phyloP scores from a whole-genome alignment of 148 eudicot genomes.

The Cornus controversa region DNA sequence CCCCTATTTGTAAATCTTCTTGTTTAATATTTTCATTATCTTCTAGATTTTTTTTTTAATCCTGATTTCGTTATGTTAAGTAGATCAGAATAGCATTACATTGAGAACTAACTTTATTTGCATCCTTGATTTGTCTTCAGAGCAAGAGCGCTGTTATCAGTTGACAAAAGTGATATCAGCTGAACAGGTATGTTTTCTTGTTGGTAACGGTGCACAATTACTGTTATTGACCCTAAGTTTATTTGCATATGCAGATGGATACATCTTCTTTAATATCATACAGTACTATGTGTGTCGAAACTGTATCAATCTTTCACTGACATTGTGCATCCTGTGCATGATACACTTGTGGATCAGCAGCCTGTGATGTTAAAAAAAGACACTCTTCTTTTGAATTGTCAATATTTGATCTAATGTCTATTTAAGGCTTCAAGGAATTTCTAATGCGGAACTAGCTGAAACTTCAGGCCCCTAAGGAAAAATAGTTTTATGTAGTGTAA shows the following conservation, averaged over 20 bases:
- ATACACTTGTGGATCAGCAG: background rate
- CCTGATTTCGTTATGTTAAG: background rate
- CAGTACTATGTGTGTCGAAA: background rate
- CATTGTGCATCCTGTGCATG: background rate
- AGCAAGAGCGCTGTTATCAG: conserved; percentile 47
- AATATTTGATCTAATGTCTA: no score
- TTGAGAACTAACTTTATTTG: conserved; percentile 5
- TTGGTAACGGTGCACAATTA: background rate
- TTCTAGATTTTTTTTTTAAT: background rate
- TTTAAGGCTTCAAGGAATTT: background rate
- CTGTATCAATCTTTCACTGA: background rate
- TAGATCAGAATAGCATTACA: background rate
- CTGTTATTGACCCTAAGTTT: conserved; percentile 4
- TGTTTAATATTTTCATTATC: no score
- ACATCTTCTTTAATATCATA: background rate
- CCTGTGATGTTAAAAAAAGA: background rate
- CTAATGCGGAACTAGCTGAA: background rate
- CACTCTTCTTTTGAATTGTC: background rate
- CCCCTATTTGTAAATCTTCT: background rate
- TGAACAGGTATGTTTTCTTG: conserved; percentile 42
- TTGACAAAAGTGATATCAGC: conserved; percentile 39
- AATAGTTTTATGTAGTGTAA: no score
- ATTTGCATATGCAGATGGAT: background rate
- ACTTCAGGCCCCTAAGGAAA: background rate
- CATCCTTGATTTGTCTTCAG: conserved; percentile 41